Evolutionary conservation across 2,329 filamentous ascomycete species (phyloP).

Genomic region (Metarhizium guizhouense): DNA sequence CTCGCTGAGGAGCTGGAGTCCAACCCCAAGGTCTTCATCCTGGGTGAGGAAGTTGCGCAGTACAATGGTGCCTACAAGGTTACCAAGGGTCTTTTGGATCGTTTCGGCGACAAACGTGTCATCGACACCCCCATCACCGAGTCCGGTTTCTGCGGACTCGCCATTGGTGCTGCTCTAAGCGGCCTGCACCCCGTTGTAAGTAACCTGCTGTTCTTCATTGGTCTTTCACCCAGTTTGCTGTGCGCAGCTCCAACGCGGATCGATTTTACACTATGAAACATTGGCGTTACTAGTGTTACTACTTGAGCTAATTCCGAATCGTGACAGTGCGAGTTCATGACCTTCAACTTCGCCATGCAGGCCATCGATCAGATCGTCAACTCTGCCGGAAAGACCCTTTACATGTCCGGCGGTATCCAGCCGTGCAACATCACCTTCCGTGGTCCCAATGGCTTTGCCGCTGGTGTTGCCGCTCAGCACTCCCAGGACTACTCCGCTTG

Average conservation of each 20-base stretch:
- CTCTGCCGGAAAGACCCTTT: slow-evolving; percentile 97
- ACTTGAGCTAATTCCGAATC: not conserved
- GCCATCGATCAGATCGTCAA: slow-evolving; percentile 99
- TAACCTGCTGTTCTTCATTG: slow-evolving; percentile 14
- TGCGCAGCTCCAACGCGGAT: not conserved
- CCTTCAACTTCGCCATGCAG: slow-evolving; percentile 99
- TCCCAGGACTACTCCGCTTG: slow-evolving; percentile 98
- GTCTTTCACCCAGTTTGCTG: not conserved
- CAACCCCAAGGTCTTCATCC: slow-evolving; percentile 90
- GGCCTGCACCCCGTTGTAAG: slow-evolving; percentile 89
- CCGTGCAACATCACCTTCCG: slow-evolving; percentile 99
- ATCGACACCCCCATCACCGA: slow-evolving; percentile 99
- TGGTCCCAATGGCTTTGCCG: slow-evolving; percentile 94
- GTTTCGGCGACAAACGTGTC: slow-evolving; percentile 93
- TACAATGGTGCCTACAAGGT: slow-evolving; percentile 99
- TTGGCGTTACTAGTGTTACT: not conserved
- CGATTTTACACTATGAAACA: not conserved
- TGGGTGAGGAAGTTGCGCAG: slow-evolving; percentile 98
- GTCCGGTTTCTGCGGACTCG: slow-evolving; percentile 88
- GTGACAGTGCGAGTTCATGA: slow-evolving; percentile 95
- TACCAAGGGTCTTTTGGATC: slow-evolving; percentile 92
- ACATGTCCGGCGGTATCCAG: slow-evolving; percentile 99
- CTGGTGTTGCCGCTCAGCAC: slow-evolving; percentile 94
- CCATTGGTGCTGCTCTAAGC: slow-evolving; percentile 88
- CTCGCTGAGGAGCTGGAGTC: slow-evolving; percentile 92